These are phyloP conservation scores for Naganishia sp. DNA, from an alignment of 1,284 basidiomycete species.

Conservation along the genomic window DNA sequence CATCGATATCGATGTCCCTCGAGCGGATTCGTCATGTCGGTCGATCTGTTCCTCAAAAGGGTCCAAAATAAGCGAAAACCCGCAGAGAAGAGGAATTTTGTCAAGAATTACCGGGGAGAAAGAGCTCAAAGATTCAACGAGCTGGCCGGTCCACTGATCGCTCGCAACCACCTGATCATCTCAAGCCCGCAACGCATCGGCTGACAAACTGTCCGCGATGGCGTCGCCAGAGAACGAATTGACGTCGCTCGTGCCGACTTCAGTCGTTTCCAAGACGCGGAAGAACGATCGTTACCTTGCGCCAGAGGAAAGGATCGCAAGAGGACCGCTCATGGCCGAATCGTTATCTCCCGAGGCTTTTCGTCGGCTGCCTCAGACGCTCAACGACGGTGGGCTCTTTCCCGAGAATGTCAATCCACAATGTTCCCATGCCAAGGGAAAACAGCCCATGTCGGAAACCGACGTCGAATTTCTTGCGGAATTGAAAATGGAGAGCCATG, in stretches of 20 bases:
- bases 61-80: no score
- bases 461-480: conserved; percentile 4
- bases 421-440: neutral
- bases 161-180: no score
- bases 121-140: no score
- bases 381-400: neutral
- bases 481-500: neutral
- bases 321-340: neutral
- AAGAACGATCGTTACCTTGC: conserved; percentile 11
- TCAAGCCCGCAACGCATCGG: neutral
- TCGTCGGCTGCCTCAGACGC: no score
- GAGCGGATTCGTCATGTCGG: conserved; percentile 8
- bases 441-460: conserved; percentile 7
- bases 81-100: no score
- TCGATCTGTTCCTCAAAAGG: neutral
- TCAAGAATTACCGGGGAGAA: neutral
- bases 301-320: neutral
- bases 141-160: no score
- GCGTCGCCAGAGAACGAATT: neutral
- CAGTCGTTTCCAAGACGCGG: conserved; percentile 9
- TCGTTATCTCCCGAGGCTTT: no score
- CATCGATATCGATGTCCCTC: neutral
- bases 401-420: neutral
- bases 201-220: neutral
- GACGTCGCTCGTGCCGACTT: conserved; percentile 17